A percentile compares a stretch with the other conserved stretches of the same genome.
Conservation (phyloP, 352 stramenopile genomes). For the Phytophthora megakarya region DNA sequence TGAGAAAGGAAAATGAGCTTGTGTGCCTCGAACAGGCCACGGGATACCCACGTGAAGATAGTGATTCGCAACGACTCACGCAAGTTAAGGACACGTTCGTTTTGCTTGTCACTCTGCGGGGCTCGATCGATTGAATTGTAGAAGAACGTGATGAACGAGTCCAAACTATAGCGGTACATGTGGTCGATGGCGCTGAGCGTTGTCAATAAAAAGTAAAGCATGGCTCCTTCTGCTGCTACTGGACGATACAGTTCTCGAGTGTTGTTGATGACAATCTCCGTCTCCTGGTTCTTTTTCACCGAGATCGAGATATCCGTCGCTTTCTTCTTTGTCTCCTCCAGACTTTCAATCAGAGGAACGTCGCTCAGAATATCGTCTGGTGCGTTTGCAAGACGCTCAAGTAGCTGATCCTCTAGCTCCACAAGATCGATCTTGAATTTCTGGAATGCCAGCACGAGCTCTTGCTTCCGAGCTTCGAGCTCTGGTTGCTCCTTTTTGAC, state of each 20-base stretch:
- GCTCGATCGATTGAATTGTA: slow-evolving; percentile 95
- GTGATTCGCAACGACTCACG: slow-evolving; percentile 95
- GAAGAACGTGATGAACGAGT: slow-evolving; percentile 98
- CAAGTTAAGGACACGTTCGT: slow-evolving; percentile 92
- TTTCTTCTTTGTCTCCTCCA: slow-evolving; percentile 97
- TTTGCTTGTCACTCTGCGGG: slow-evolving; percentile 82
- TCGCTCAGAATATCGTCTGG: slow-evolving; percentile 97
- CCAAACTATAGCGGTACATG: slow-evolving; percentile 98
- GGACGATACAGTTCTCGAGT: slow-evolving; percentile 94
- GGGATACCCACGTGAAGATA: slow-evolving; percentile 96
- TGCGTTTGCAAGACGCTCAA: slow-evolving; percentile 95
- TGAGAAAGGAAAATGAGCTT: slow-evolving; percentile 98
- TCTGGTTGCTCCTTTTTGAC: slow-evolving; percentile 96
- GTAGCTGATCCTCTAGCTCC: slow-evolving; percentile 95
- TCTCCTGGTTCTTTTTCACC: slow-evolving; percentile 95
- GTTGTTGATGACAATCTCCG: slow-evolving; percentile 94
- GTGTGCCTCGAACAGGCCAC: slow-evolving; percentile 95
- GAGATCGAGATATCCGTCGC: slow-evolving; percentile 95
- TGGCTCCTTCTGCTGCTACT: slow-evolving; percentile 94
- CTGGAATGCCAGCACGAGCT: slow-evolving; percentile 92
- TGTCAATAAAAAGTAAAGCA: slow-evolving; percentile 98
- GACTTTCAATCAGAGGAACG: slow-evolving; percentile 95
- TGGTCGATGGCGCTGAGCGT: slow-evolving; percentile 96
- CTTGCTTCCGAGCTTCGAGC: slow-evolving; percentile 94
- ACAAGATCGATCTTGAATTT: slow-evolving; percentile 97